phyloP scores from a whole-genome alignment of 2,329 filamentous ascomycete species.

The Plenodomus biglobosus region DNA sequence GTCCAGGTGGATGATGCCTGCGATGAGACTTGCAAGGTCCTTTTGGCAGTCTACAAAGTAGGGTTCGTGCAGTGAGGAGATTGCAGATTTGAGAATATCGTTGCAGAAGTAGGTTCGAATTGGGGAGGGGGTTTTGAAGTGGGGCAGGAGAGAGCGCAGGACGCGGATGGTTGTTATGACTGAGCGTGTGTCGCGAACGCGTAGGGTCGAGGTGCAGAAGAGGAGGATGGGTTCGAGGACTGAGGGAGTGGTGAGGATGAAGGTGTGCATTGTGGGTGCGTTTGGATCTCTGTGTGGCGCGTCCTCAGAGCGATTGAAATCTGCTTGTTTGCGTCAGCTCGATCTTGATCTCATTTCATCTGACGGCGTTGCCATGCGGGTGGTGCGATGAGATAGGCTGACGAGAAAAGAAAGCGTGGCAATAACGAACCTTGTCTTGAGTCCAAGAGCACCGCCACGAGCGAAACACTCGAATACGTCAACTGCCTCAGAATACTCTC shows the following conservation, averaged over 20 bases:
- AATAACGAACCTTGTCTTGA: conserved; percentile 50
- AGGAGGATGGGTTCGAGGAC: conserved; percentile 87
- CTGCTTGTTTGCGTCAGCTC: too few species aligned
- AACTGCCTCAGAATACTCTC: conserved; percentile 93
- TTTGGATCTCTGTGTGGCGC: conserved; percentile 33
- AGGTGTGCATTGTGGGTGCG: conserved; percentile 71
- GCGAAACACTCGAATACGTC: conserved; percentile 87
- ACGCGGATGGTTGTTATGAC: conserved; percentile 83
- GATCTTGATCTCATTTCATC: too few species aligned
- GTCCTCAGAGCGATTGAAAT: conserved; percentile 36
- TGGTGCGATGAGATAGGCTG: too few species aligned
- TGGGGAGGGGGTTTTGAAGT: conserved; percentile 61
- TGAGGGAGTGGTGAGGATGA: conserved; percentile 74
- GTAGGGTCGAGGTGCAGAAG: conserved; percentile 87
- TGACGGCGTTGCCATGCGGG: too few species aligned
- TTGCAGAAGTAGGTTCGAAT: conserved; percentile 88
- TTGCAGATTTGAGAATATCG: conserved; percentile 85
- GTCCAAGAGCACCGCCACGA: conserved; percentile 87
- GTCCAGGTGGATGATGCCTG: conserved; percentile 79
- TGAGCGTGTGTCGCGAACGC: conserved; percentile 85
- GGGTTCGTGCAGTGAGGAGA: conserved; percentile 87
- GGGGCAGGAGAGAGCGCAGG: conserved; percentile 80
- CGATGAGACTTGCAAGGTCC: conserved; percentile 85
- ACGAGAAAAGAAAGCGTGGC: neutral
- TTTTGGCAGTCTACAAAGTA: conserved; percentile 97